phyloP scores from a whole-genome alignment of 257 asterid genomes.

The Ophiorrhiza pumila region DNA sequence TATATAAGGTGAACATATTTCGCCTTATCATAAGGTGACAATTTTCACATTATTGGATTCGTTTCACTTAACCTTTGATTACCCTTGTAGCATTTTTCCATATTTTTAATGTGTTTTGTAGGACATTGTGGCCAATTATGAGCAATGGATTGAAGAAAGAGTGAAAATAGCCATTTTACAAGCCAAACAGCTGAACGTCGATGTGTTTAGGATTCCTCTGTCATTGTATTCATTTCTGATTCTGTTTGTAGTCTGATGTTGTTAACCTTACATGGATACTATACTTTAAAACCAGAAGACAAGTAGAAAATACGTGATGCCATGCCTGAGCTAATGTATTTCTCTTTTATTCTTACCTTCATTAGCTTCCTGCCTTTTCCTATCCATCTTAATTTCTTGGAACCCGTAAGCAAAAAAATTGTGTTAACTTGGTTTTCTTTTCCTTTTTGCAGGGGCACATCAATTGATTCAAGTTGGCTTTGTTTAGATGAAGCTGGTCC shows the following conservation, averaged over 20 bases:
- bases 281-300: not conserved
- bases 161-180: too few species aligned
- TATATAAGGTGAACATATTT: too few species aligned
- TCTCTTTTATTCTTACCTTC: not conserved
- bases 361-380: not conserved
- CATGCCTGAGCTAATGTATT: not conserved
- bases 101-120: too few species aligned
- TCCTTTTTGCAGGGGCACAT: constrained; percentile 39
- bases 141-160: too few species aligned
- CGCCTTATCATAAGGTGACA: too few species aligned
- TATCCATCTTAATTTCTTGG: not conserved
- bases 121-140: too few species aligned
- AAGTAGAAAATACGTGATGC: not conserved
- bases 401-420: not conserved
- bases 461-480: constrained; percentile 66
- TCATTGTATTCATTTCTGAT: not conserved
- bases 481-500: constrained; percentile 75
- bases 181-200: too few species aligned
- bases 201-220: not conserved
- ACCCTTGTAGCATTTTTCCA: too few species aligned
- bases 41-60: too few species aligned
- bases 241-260: constrained; percentile 1
- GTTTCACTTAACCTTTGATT: too few species aligned
- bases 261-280: not conserved
- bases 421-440: not conserved